Base-by-base conservation (phyloP, 768 basidiomycete species). In the Hericium rajendrae region DNA sequence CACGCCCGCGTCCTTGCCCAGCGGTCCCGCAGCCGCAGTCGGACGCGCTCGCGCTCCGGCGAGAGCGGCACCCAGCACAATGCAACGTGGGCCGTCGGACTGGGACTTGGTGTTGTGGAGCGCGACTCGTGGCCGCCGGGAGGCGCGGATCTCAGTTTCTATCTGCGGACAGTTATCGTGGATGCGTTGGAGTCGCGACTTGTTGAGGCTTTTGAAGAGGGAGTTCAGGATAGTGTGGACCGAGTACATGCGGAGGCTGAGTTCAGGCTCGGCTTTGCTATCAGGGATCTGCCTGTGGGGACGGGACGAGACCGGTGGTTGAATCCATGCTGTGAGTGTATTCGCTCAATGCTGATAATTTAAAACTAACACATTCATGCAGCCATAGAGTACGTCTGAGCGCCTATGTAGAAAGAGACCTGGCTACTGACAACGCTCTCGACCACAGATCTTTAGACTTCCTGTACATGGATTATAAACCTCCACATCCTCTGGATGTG, bases 391-490 rank as follows among this genome's bases (percentile, higher is more conserved):
- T 72, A 63, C 64, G 69, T 65, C 26, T 49, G 3, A 26, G n/a
- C 16, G 38, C 22, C 28, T 15, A 40, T 20, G 48, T 48, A 32
- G 22, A 39, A 10, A 20, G 24, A 16, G 41, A 11, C 38, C 13
- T 15, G 16, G 37, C 10, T 18, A 51, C 60, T 28, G 18, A 59
- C 50, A 32, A 8, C 4, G 50, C 52, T 66, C 49, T 28, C 60
- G 16, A 51, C 32, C 48, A 5, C 61, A 91, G 89, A 68, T 91
- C 93, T 6, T 68, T 95, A 46, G 93, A 94, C 68, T 95, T 94
- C 66, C 71, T 95, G 13, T 91, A 90, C 66, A 84, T 95, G 74
- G 84, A 92, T 61, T 95, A 95, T 69, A 87, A 87, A 64, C 85
- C 90, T n/a, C 90, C 91, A 1, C 76, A 76, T n/a, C 81, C 91